Base-by-base conservation (phyloP, 495 filamentous ascomycete genomes). In the Acidiella bohemica region DNA sequence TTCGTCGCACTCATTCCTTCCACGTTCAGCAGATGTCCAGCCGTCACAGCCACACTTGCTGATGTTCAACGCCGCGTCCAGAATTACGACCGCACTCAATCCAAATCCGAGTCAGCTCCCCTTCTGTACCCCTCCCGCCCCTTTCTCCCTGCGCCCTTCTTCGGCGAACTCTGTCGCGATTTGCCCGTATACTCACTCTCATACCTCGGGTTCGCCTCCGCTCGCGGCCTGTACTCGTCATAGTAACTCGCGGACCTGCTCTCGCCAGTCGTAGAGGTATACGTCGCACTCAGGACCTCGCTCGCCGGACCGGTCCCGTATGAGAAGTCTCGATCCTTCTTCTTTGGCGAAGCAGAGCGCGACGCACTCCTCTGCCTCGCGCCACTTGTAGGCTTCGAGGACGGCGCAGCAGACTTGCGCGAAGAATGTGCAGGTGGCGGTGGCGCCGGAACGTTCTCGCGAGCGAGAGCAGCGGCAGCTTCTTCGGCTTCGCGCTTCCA, bases 401-500 rank as follows among this genome's bases (percentile, higher is more conserved):
- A 32, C 4, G 48, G 43, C 1, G 39, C 35, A 22, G 32, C 37
- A 24, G 37, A 24, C 13, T 43, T 46, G 23, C 31, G 28, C 18
- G 46, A 33, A 9, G 42, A 6, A 13, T 28, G 27, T 18, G 33
- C 30, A 6, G 24, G 17, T 35, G 36, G 44, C 17, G 42, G 34
- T 11, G 44, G 44, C 25, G 45, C 39, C 12, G 39, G 45, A 28
- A 32, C 39, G 45, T 42, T 48, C 20, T 51, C 48, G 23, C 43
- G 48, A 8, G 48, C 48, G 35, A 51, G 37, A 1, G 43, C 28
- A 4, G 48, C 48, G 6, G 48, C 48, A 5, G 48, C 48, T 47
- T 51, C 48, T 46, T 51, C 48, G 19, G 48, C 48, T 27, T 51
- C 48, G 38, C 39, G 37, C 38, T 39, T 42, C 48, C 48, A 51